These are phyloP conservation scores for Protea cynaroides DNA, from an alignment of 164 flowering plant species.

Conservation along the genomic window DNA sequence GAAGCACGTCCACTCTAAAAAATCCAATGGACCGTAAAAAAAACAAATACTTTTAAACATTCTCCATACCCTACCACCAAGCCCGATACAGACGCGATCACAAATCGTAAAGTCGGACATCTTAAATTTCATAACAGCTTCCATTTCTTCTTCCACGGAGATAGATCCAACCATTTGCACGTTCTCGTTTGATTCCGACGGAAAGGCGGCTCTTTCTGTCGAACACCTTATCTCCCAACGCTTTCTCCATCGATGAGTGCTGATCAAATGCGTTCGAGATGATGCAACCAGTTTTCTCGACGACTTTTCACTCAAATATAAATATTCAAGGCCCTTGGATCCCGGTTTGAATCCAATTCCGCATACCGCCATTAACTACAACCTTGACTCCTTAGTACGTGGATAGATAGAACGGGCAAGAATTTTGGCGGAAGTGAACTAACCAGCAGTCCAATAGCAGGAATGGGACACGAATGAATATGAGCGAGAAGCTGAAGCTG, in stretches of 20 bases:
- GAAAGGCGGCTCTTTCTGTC: constrained; percentile 16
- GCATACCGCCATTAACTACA: constrained; percentile 44
- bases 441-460: background rate
- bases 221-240: constrained; percentile 25
- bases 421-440: background rate
- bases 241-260: constrained; percentile 9
- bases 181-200: constrained; percentile 32
- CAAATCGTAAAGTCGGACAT: constrained; percentile 71
- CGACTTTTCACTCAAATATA: constrained; percentile 21
- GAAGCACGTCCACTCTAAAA: background rate
- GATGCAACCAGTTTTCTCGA: constrained; percentile 24
- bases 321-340: constrained; percentile 22
- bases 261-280: background rate
- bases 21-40: background rate
- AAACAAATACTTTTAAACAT: background rate
- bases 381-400: too few species aligned
- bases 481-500: too few species aligned
- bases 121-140: constrained; percentile 61
- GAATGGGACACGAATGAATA: background rate
- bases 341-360: constrained; percentile 29
- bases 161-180: constrained; percentile 12
- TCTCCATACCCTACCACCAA: constrained; percentile 71
- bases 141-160: constrained; percentile 44
- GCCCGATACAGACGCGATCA: constrained; percentile 70
- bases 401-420: too few species aligned